Base-by-base conservation (phyloP, 495 filamentous ascomycete genomes). In the Hypoxylon rickii region DNA sequence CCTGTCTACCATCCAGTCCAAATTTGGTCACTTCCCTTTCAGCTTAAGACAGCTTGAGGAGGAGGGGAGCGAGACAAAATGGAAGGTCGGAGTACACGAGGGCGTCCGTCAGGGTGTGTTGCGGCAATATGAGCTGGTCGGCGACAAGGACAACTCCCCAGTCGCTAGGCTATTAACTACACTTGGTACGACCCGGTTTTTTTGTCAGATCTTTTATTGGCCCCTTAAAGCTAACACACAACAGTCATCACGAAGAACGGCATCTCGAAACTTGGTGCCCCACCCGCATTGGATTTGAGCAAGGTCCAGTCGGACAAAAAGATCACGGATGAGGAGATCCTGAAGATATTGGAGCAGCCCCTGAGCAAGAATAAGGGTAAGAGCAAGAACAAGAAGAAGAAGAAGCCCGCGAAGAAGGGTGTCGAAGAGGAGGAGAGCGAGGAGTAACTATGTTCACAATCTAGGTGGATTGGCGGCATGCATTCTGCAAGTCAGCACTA, bases 161-260 rank as follows among this genome's bases (percentile, higher is more conserved):
- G 92, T 97, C 58, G 89, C 86, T 58, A 83, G 95, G 64, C 79
- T 96, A 32, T 81, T 97, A 74, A 92, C 87, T 38, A 97, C 94
- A 29, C 78, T 96, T 74, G 91, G 93, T 97, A 84, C 79, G 88
- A 67, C n/a, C 39, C 38, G 58, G 16, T 31, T 15, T 20, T 50
- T 33, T 39, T 31, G 49, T 32, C 44, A 52, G 16, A 36, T 32
- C 41, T 34, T 21, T 7, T 19, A 13, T n/a, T n/a, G 12, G 44
- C 33, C 33, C 37, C 51, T 52, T 49, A n/a, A 41, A 37, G 42
- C 50, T 47, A 55, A 71, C 26, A 7, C 21, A 54, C 58, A 58
- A 64, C 51, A 97, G 95, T 91, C 48, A 93, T 97, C 76, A 97
- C 93, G 53, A 98, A 97, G 86, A 95, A 96, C 71, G 94, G 94